Conservation (phyloP, 1,139 yeast genomes). For the Pichia sp. region DNA sequence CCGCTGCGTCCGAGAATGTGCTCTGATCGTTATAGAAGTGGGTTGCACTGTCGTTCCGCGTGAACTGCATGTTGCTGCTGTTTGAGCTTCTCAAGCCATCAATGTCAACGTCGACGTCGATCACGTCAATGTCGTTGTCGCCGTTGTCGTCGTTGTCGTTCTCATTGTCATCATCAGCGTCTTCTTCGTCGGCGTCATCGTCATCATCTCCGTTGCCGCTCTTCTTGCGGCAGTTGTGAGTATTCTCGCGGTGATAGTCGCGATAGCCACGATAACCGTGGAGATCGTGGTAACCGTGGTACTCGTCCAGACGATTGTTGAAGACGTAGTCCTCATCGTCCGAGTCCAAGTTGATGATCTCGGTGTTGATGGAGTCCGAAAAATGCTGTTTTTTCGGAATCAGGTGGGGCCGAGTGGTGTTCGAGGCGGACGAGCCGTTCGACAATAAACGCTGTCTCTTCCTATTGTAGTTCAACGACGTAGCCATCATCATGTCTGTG, state of each 20-base stretch:
- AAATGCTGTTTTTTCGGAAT: conserved; percentile 15
- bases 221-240: too few species aligned
- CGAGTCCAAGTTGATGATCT: conserved; percentile 36
- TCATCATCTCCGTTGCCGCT: neutral
- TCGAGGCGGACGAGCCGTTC: conserved; percentile 11
- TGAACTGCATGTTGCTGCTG: neutral
- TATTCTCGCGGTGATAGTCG: neutral
- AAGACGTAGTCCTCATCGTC: conserved; percentile 38
- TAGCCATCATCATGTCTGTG: conserved; percentile 11
- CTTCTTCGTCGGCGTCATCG: too few species aligned
- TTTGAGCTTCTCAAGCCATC: neutral
- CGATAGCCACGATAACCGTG: neutral
- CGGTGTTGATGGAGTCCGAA: conserved; percentile 15
- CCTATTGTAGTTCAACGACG: conserved; percentile 12
- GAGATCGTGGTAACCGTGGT: neutral
- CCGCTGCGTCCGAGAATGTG: neutral
- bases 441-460: conserved; percentile 17
- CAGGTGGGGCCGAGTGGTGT: conserved; percentile 4
- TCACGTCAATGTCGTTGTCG: too few species aligned
- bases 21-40: neutral
- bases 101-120: too few species aligned
- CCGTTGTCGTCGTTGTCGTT: too few species aligned
- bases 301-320: conserved; percentile 13
- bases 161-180: too few species aligned
- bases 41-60: neutral